Evolutionary conservation across 2,329 filamentous ascomycete species (phyloP), one percentile per base, ranked within the genome.

Genomic region (Ophiocordyceps robertsii): DNA sequence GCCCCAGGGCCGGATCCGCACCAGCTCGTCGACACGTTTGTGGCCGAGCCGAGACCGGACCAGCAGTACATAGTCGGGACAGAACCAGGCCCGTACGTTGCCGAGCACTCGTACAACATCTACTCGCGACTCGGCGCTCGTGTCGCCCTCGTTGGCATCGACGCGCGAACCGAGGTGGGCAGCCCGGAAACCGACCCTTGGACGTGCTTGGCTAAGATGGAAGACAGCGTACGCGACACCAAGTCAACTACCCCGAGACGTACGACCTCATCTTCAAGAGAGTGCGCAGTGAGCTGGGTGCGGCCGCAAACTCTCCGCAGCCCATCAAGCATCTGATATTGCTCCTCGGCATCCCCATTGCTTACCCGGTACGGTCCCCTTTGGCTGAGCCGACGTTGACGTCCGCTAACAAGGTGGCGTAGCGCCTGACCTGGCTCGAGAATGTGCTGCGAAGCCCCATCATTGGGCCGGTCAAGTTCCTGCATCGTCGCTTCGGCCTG

Each of bases 391-490:
- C n/a, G n/a, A 16, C 16, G 19, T 14, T 16, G 33, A 7, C 33
- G 9, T 17, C 9, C n/a, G n/a, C 33, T 31, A 31, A 37, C 19
- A 8, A 27, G 14, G n/a, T 21, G 14, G 17, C 45, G 7, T 48
- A 79, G 72, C 86, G 90, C 52, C 71, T 95, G 42, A 92, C 89
- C n/a, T 95, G 90, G 90, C 72, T 95, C 5, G 90, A 96, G 59
- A 95, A 95, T 55, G 84, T 95, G 44, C 76, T 96, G 52, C 75
- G 75, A 14, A 93, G 86, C 46, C 89, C 90, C 1, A 52, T 95
- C 21, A 89, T 95, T 56, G 88, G 83, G 0, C 88, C 89, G 0
- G 78, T 95, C 56, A 89, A 88, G 55, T 81, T 96, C 48, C 60
- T 95, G 53, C 92, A 95, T 67, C 84, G 89, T 59, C 78, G 89